A percentile compares a stretch with the other conserved stretches of the same genome.
Evolutionary conservation across 371 early-diverging fungal species (phyloP).

Genomic region (Rhizopus arrhizus): DNA sequence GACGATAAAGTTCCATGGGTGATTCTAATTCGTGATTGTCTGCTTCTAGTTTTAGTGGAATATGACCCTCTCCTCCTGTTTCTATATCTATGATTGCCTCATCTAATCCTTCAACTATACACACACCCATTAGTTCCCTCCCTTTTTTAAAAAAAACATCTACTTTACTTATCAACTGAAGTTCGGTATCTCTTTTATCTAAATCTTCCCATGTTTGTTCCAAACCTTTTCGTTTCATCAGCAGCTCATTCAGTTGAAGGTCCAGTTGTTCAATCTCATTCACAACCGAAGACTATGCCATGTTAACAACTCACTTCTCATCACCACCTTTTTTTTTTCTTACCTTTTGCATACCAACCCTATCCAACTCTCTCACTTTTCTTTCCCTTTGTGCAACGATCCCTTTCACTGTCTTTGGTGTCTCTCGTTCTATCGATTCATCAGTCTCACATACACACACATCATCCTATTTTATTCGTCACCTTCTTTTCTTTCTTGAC

Average conservation of each 20-base stretch:
- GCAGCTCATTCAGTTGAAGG: constrained; percentile 57
- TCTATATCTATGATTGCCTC: constrained; percentile 44
- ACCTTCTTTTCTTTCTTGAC: constrained; percentile 2
- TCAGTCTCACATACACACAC: no score
- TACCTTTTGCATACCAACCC: constrained; percentile 58
- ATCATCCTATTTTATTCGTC: constrained; percentile 1
- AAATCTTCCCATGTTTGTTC: constrained; percentile 58
- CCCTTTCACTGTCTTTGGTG: constrained; percentile 33
- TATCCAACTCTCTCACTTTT: constrained; percentile 53
- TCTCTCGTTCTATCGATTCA: background rate
- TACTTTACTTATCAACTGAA: constrained; percentile 27
- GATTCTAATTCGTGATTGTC: background rate
- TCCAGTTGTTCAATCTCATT: constrained; percentile 69
- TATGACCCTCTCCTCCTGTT: constrained; percentile 23
- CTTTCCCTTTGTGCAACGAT: constrained; percentile 57
- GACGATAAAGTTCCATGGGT: constrained; percentile 1
- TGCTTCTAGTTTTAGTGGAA: background rate
- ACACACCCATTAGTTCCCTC: background rate
- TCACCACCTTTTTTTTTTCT: background rate
- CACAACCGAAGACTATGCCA: constrained; percentile 39
- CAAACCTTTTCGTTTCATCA: constrained; percentile 53
- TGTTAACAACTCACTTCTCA: background rate
- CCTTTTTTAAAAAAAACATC: background rate
- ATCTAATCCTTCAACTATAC: constrained; percentile 42
- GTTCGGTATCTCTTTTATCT: constrained; percentile 55